Conservation (phyloP, 805 yeast genomes). For the Candida ovalis region DNA sequence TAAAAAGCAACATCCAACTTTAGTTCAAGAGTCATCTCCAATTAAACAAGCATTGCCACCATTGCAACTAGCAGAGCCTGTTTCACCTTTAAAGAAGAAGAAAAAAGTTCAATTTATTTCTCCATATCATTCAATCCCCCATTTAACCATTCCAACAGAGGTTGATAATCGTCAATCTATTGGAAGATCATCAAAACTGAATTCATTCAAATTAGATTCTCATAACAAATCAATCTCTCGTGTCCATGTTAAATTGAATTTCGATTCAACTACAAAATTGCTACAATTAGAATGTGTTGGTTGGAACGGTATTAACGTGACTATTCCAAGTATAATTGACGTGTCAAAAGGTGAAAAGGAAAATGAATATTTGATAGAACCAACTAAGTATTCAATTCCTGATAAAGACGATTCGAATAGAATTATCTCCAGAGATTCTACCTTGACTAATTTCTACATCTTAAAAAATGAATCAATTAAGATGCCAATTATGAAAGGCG, state of each 20-base stretch:
- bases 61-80: no score
- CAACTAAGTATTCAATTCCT: constrained; percentile 1
- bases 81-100: not conserved
- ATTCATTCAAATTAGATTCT: constrained; percentile 46
- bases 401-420: constrained; percentile 17
- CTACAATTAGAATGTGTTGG: constrained; percentile 71
- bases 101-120: constrained; percentile 26
- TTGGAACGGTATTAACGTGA: constrained; percentile 71
- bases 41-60: constrained; percentile 20
- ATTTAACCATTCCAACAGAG: constrained; percentile 32
- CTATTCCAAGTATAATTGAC: constrained; percentile 47
- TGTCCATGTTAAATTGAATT: constrained; percentile 53
- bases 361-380: constrained; percentile 15
- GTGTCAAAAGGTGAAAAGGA: constrained; percentile 19
- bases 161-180: constrained; percentile 21
- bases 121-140: constrained; percentile 23
- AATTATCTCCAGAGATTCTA: constrained; percentile 38
- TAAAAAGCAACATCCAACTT: not conserved
- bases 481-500: constrained; percentile 59
- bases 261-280: constrained; percentile 35
- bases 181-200: constrained; percentile 67
- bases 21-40: constrained; percentile 25
- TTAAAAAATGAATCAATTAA: constrained; percentile 58
- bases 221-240: constrained; percentile 62
- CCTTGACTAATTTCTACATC: constrained; percentile 53